Percentiles rank a stretch among this genome's conserved stretches.
Evolutionary conservation across 2,329 filamentous ascomycete species (phyloP).

Genomic region (Talaromyces sp.): DNA sequence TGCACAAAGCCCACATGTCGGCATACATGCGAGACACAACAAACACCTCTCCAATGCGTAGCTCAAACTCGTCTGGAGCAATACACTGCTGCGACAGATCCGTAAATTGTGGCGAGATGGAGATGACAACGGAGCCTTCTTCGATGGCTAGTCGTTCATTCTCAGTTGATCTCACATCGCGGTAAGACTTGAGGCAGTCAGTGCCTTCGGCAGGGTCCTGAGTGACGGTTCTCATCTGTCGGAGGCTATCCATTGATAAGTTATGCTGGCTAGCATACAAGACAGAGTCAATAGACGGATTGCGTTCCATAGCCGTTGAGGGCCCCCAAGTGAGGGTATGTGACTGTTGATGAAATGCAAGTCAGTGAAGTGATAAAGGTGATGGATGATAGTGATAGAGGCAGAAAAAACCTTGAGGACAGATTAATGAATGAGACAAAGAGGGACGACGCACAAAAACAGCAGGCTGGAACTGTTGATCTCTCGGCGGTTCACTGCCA

Average conservation of each 20-base stretch:
- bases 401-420: not conserved
- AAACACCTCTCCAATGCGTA: constrained; percentile 29
- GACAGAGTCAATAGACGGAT: not conserved
- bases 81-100: constrained; percentile 20
- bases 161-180: constrained; percentile 26
- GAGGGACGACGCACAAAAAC: constrained; percentile 15
- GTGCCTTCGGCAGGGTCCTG: constrained; percentile 23
- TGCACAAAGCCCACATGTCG: constrained; percentile 35
- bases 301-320: not conserved
- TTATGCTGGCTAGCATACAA: not conserved
- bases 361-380: constrained; percentile 2
- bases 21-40: constrained; percentile 32
- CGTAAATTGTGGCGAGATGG: constrained; percentile 26
- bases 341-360: not conserved
- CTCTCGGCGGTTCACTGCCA: constrained; percentile 5
- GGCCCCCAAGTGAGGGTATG: constrained; percentile 8
- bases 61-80: constrained; percentile 28
- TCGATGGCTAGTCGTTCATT: constrained; percentile 28
- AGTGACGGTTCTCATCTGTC: constrained; percentile 14
- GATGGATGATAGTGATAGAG: not conserved
- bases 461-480: constrained; percentile 6
- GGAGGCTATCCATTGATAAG: constrained; percentile 11
- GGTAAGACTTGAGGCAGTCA: constrained; percentile 25
- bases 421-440: not conserved
- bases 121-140: constrained; percentile 31